These are phyloP conservation scores for Crithidia fasciculata DNA, from an alignment of 208 protist species.

Conservation along the genomic window DNA sequence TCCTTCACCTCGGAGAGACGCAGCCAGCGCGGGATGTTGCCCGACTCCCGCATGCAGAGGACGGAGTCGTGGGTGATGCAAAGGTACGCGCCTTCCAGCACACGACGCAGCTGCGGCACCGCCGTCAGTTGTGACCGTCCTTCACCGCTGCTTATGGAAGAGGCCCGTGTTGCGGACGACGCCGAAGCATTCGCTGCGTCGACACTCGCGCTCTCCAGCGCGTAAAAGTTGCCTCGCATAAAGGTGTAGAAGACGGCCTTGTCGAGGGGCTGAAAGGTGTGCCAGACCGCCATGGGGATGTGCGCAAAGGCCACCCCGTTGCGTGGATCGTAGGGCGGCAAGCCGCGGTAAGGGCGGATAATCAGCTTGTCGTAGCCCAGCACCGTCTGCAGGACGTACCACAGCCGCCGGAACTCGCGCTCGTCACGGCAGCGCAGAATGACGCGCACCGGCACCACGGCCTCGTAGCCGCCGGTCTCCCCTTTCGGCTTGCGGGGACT, in stretches of 20 bases:
- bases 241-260: conserved; percentile 67
- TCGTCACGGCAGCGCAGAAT: conserved; percentile 49
- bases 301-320: conserved; percentile 61
- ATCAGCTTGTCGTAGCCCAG: conserved; percentile 63
- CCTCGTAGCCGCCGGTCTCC: neutral
- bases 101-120: conserved; percentile 11
- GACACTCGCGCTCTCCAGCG: conserved; percentile 12
- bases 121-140: neutral
- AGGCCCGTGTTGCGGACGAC: neutral
- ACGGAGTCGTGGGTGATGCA: conserved; percentile 66
- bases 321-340: conserved; percentile 69
- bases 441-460: conserved; percentile 20
- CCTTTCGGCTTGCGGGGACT: conserved; percentile 5
- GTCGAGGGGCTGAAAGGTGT: conserved; percentile 55
- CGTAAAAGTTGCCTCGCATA: conserved; percentile 41
- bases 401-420: conserved; percentile 54
- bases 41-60: conserved; percentile 50
- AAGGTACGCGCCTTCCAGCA: conserved; percentile 40
- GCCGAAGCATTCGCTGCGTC: neutral
- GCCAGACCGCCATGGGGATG: conserved; percentile 57
- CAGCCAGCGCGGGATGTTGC: conserved; percentile 60
- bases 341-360: conserved; percentile 46
- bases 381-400: conserved; percentile 54
- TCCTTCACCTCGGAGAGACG: conserved; percentile 37
- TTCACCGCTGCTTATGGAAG: neutral